Base-by-base conservation (phyloP, 192 early-diverging fungal genomes). In the Chytriomyces sp. region DNA sequence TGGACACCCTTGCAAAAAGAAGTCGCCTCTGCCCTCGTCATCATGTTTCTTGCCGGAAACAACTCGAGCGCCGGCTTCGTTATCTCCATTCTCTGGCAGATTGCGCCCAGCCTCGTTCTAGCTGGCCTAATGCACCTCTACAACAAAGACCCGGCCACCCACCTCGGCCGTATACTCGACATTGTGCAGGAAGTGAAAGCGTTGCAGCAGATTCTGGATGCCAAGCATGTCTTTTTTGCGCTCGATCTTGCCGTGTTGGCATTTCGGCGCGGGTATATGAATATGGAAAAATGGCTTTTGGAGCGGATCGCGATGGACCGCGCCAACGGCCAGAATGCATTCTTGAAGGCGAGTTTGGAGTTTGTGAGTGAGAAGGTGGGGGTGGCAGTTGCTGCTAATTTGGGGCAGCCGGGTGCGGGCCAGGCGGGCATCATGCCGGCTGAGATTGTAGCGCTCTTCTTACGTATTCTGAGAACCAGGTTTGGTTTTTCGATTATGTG, bases 231-330 rank as follows among this genome's bases (percentile, higher is more conserved):
- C 59, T 72, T 76, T 1, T 94, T 95, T 75, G 64, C 90, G 0
- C 91, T 95, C 54, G 93, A 94, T 58, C 70, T 95, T 22, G 92
- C 92, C 31, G 85, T 91, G 0, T 77, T 95, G 12, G 92, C 93
- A 3, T 89, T 89, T 2, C 82, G 92, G 5, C 78, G 91, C 30
- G 91, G 93, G 64, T 91, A 88, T 55, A 73, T 95, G 3, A 93
- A 92, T 61, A 70, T 95, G 1, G 93, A 94, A 68, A 93, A 93
- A 74, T 95, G 92, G 92, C 74, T 95, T 7, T 86, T 83, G 62
- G 92, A 92, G 52, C 88, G 89, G 32, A 83, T 94, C 10, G 57
- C 72, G 5, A 81, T 87, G 5, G 82, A 88, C 38, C 53, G 52
- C 6, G 53, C 30, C 6, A n/a, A 22, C 25, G 52, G 52, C 14